These are phyloP conservation scores for Discostella pseudostelligera DNA, from an alignment of 108 stramenopile genomes.

Conservation along the genomic window DNA sequence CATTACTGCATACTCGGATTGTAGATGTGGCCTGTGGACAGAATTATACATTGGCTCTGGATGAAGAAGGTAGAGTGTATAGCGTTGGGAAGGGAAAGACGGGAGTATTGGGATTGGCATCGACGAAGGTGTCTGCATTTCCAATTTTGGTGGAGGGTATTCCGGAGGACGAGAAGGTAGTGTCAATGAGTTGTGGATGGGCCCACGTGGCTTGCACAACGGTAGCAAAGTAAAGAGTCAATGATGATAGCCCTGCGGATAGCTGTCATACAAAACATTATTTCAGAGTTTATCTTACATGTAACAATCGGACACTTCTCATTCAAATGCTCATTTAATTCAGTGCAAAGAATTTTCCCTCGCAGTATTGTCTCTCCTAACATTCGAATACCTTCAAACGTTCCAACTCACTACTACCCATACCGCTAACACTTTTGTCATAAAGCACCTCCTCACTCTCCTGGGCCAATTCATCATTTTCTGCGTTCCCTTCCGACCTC, in stretches of 20 bases:
- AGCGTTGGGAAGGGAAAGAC: slow-evolving; percentile 73
- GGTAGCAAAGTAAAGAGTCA: slow-evolving; percentile 2
- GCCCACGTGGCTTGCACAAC: slow-evolving; percentile 68
- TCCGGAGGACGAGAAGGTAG: slow-evolving; percentile 47
- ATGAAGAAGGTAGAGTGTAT: slow-evolving; percentile 66
- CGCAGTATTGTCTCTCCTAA: too few relatives aligned
- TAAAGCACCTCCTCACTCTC: not conserved
- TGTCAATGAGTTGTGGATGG: slow-evolving; percentile 63
- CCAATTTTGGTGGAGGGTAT: slow-evolving; percentile 61
- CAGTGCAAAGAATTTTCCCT: too few relatives aligned
- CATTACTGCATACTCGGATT: slow-evolving; percentile 62
- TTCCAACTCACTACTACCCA: too few relatives aligned
- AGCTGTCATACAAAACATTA: too few relatives aligned
- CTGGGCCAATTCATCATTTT: not conserved
- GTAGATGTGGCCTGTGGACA: slow-evolving; percentile 75
- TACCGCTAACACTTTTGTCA: not conserved
- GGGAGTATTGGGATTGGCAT: slow-evolving; percentile 68
- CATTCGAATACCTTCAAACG: too few relatives aligned
- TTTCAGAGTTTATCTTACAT: too few relatives aligned
- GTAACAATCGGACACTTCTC: too few relatives aligned
- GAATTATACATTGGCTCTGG: slow-evolving; percentile 73
- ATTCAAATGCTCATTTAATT: too few relatives aligned
- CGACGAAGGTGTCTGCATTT: slow-evolving; percentile 54
- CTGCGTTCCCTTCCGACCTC: not conserved
- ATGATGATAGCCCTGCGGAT: too few relatives aligned